Evolutionary conservation across 257 asterid genomes (phyloP).

Genomic region (Plectranthus barbatus): DNA sequence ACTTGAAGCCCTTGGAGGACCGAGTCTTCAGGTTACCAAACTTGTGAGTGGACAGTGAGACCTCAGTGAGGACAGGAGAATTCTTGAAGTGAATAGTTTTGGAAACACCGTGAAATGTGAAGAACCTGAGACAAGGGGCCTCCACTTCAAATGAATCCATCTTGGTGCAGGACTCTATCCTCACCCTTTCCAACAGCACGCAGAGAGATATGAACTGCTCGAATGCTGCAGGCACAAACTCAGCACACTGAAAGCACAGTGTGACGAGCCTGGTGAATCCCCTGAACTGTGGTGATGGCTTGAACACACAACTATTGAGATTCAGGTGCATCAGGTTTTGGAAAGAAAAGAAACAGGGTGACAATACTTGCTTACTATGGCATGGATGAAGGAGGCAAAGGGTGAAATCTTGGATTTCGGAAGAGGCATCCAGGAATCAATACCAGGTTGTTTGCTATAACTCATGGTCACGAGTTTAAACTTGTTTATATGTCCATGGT

Average conservation of each 20-base stretch:
- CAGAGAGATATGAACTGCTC: slow-evolving; percentile 8
- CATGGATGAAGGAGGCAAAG: not conserved
- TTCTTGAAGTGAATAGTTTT: slow-evolving; percentile 8
- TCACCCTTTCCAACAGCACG: not conserved
- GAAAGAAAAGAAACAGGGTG: slow-evolving; percentile 7
- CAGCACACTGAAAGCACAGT: not conserved
- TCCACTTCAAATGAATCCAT: not conserved
- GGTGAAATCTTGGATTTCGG: not conserved
- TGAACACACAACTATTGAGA: slow-evolving; percentile 3
- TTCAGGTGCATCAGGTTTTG: not conserved
- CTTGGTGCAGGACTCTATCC: not conserved
- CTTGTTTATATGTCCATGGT: slow-evolving; percentile 7
- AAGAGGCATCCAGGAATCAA: slow-evolving; percentile 6
- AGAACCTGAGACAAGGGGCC: slow-evolving; percentile 1
- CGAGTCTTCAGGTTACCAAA: too few species aligned
- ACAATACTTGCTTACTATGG: not conserved
- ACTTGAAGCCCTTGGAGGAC: not conserved
- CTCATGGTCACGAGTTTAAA: not conserved
- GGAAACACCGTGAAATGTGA: not conserved
- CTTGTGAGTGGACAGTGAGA: not conserved
- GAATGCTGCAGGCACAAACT: not conserved
- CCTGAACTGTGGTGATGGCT: not conserved
- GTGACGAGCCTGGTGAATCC: slow-evolving; percentile 7
- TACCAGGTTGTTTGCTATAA: not conserved
- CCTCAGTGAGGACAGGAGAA: not conserved